These are phyloP conservation scores for Daldinia concentrica DNA, from an alignment of 495 filamentous ascomycete genomes.

Conservation along the genomic window DNA sequence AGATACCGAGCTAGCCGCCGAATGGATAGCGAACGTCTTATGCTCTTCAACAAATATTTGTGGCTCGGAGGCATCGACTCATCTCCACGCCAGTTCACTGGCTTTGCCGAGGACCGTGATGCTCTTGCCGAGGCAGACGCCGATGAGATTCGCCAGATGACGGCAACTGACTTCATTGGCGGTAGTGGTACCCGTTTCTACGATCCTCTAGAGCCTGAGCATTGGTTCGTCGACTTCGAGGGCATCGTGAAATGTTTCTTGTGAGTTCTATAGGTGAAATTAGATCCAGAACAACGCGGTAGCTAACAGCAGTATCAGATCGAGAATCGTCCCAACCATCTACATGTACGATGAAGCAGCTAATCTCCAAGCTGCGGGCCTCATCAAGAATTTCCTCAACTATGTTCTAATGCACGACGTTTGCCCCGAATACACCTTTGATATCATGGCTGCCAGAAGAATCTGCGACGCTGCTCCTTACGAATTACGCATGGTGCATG, in stretches of 20 bases:
- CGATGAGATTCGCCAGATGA: slow-evolving; percentile 69
- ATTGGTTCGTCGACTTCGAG: slow-evolving; percentile 85
- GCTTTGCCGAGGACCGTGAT: slow-evolving; percentile 63
- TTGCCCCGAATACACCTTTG: slow-evolving; percentile 77
- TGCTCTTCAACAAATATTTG: slow-evolving; percentile 81
- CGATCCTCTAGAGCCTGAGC: slow-evolving; percentile 52
- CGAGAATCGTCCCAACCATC: slow-evolving; percentile 38
- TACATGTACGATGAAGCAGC: slow-evolving; percentile 43
- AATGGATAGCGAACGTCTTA: slow-evolving; percentile 66
- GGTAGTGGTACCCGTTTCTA: slow-evolving; percentile 54
- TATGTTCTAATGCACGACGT: slow-evolving; percentile 87
- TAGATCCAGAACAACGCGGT: slow-evolving; percentile 14
- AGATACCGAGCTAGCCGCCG: slow-evolving; percentile 80
- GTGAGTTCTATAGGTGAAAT: slow-evolving; percentile 55
- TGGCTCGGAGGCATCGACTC: slow-evolving; percentile 82
- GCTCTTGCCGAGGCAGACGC: slow-evolving; percentile 62
- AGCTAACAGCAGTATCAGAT: slow-evolving; percentile 52
- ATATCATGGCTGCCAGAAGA: slow-evolving; percentile 70
- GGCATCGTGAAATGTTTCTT: slow-evolving; percentile 80
- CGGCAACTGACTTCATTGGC: slow-evolving; percentile 67
- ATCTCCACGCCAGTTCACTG: slow-evolving; percentile 72
- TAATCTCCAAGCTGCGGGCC: slow-evolving; percentile 46
- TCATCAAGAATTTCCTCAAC: slow-evolving; percentile 87
- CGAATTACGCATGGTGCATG: slow-evolving; percentile 68
- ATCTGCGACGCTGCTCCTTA: slow-evolving; percentile 73